These are phyloP conservation scores for Aspergillus kassunensis DNA, from an alignment of 495 filamentous ascomycete species.

Conservation along the genomic window DNA sequence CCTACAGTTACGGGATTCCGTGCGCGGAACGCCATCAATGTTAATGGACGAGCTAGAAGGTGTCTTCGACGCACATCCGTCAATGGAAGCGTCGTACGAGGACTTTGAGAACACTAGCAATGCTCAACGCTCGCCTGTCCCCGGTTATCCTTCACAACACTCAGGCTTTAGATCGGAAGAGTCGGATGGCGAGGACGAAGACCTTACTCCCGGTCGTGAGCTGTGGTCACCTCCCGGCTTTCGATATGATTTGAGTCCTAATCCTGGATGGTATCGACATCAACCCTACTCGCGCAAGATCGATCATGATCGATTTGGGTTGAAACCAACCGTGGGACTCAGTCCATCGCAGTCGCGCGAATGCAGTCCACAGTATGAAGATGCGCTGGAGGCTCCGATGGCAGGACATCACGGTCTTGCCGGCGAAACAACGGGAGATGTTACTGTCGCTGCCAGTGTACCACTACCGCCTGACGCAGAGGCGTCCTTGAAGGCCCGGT, in stretches of 20 bases:
- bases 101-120: constrained; percentile 65
- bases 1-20: constrained; percentile 17
- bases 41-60: constrained; percentile 48
- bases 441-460: constrained; percentile 55
- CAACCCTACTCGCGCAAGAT: constrained; percentile 43
- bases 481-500: constrained; percentile 49
- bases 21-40: constrained; percentile 37
- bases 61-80: constrained; percentile 63
- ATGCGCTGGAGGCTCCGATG: constrained; percentile 40
- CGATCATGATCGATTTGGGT: constrained; percentile 28
- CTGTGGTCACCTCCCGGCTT: constrained; percentile 61
- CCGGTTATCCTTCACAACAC: constrained; percentile 66
- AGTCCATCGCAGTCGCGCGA: constrained; percentile 52
- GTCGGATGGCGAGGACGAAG: constrained; percentile 44
- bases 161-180: constrained; percentile 71
- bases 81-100: constrained; percentile 67
- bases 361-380: constrained; percentile 53
- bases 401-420: constrained; percentile 24
- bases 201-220: constrained; percentile 31
- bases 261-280: constrained; percentile 61
- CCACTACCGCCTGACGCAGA: constrained; percentile 50
- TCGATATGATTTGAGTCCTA: constrained; percentile 44
- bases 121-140: constrained; percentile 48
- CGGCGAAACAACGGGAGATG: constrained; percentile 43
- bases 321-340: constrained; percentile 40